phyloP scores from a whole-genome alignment of 2,329 filamentous ascomycete genomes.

The Scopulariopsis brevicaulis region DNA sequence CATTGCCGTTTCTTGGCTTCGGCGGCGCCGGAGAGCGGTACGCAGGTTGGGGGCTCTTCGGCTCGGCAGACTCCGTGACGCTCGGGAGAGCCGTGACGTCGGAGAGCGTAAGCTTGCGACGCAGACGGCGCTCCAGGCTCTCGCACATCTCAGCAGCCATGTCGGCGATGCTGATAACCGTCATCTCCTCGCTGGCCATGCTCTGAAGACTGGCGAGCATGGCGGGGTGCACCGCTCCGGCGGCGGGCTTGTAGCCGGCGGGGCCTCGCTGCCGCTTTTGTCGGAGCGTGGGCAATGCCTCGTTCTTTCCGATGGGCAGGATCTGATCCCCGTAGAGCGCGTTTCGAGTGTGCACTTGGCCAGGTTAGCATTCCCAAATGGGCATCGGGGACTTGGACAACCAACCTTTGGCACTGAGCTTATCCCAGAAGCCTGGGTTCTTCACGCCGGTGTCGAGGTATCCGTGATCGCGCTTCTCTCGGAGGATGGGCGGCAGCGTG shows the following conservation, averaged over 20 bases:
- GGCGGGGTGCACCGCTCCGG: background rate
- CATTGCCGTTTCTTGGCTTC: background rate
- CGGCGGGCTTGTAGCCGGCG: background rate
- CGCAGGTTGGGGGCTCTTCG: background rate
- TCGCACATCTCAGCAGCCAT: background rate
- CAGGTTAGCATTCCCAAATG: background rate
- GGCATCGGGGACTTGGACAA: background rate
- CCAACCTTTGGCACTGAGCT: conserved; percentile 1
- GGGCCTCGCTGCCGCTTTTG: background rate
- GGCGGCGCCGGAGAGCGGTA: background rate
- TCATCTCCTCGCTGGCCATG: background rate
- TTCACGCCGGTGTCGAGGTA: background rate
- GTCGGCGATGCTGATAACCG: background rate
- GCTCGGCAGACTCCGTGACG: background rate
- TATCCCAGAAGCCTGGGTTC: conserved; percentile 1
- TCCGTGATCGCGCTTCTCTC: background rate
- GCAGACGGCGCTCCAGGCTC: background rate
- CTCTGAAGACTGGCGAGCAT: background rate
- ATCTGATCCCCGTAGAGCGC: background rate
- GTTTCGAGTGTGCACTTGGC: conserved; percentile 1
- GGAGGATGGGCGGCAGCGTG: background rate
- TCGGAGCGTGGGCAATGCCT: background rate
- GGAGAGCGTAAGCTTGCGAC: background rate
- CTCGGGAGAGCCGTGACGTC: background rate
- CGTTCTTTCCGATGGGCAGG: background rate